A percentile compares a stretch with the other conserved stretches of the same genome.
phyloP scores from a whole-genome alignment of 352 stramenopile species.

The Phytophthora lateralis region DNA sequence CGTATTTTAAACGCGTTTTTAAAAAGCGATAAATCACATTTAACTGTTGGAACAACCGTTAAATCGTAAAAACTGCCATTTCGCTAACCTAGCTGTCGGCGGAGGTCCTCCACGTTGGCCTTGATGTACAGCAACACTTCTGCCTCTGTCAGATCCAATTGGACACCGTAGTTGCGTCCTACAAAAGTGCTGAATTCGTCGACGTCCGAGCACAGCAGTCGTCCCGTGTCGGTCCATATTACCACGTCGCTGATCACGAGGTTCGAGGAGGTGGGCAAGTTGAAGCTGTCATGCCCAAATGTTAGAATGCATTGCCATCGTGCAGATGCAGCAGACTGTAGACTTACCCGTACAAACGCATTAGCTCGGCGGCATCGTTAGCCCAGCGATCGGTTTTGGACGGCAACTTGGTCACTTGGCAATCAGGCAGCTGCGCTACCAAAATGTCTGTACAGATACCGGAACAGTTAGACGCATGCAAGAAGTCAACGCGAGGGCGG shows the following conservation, averaged over 20 bases:
- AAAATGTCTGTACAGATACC: conserved; percentile 52
- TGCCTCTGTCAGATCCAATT: conserved; percentile 65
- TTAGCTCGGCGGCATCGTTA: conserved; percentile 48
- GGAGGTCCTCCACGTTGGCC: conserved; percentile 71
- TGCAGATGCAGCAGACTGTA: not conserved
- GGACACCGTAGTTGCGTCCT: conserved; percentile 62
- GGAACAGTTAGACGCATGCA: not conserved
- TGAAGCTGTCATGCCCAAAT: conserved; percentile 20
- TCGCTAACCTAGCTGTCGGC: conserved; percentile 29
- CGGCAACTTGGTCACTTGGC: conserved; percentile 56
- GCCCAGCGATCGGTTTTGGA: conserved; percentile 53
- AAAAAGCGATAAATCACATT: not conserved
- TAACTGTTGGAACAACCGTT: not conserved
- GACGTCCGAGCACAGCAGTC: conserved; percentile 65
- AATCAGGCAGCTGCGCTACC: conserved; percentile 53
- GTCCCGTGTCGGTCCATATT: conserved; percentile 67
- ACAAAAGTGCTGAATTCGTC: conserved; percentile 72
- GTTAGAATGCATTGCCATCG: conserved; percentile 4
- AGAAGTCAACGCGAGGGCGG: not conserved
- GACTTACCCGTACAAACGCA: conserved; percentile 53
- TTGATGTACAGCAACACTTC: conserved; percentile 73
- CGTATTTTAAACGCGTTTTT: not conserved
- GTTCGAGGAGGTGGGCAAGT: conserved; percentile 46
- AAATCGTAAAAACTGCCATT: not conserved
- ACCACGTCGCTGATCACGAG: conserved; percentile 68